Evolutionary conservation across 192 early-diverging fungal genomes (phyloP), one percentile per base, ranked within the genome.

Genomic region (Dimargaris xerosporica): DNA sequence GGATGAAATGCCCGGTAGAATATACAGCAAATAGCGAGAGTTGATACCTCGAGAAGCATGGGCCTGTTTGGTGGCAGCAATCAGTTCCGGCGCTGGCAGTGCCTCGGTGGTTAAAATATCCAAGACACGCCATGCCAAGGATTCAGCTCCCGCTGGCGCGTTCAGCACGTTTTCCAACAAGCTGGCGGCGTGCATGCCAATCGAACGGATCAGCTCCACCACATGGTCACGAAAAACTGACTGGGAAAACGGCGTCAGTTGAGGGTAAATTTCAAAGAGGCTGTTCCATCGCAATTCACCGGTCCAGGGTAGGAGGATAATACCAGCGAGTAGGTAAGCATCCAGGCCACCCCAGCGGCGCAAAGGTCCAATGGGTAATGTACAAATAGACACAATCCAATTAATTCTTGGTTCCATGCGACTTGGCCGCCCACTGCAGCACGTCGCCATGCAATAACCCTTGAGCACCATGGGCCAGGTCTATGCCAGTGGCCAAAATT

Each of bases 221-320:
- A 60, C 26, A n/a, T 60, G 58, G 15, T 21, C 31, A 17, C 58
- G 58, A 19, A 60, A n/a, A 13, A 60, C 42, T 60, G 34, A 39
- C 58, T 60, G 58, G 15, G 58, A 23, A n/a, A 44, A 60, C 58
- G 30, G 39, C 23, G 17, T 19, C 41, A 41, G 26, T 23, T 44
- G 58, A 9, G 58, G 58, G 26, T 60, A 60, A 21, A 44, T 6
- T 0, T 41, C 58, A 44, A 60, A 60, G 5, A 60, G 17, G 19
- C 34, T 21, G 34, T 39, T 39, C 7, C 34, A 39, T 39, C 3
- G 34, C 34, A 39, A 39, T 39, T 39, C 34, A 39, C 7, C 34
- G 7, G 34, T 7, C 34, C 34, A 39, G 7, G 34, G n/a, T n/a
- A 39, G 7, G 2, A 7, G 34, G 34, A 39, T 7, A 39, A 39